Percentiles rank a stretch among this genome's conserved stretches.
phyloP scores from a whole-genome alignment of 2,329 filamentous ascomycete genomes.

The Aureobasidium mangrovei region DNA sequence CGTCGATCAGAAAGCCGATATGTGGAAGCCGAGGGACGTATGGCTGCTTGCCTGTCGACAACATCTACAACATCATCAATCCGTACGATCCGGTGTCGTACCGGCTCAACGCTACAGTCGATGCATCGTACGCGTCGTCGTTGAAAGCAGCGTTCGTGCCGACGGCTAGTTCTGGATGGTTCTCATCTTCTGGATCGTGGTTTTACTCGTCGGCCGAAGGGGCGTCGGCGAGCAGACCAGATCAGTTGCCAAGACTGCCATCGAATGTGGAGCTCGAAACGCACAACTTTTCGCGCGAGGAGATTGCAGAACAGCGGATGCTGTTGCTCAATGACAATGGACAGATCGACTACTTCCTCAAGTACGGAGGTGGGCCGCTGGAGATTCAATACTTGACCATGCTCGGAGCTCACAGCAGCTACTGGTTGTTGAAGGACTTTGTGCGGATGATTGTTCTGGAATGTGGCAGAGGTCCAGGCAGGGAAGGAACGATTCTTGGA shows the following conservation, averaged over 20 bases:
- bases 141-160: conserved; percentile 75
- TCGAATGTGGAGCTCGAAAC: conserved; percentile 77
- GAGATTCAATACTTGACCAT: conserved; percentile 97
- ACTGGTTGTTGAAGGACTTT: conserved; percentile 83
- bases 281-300: conserved; percentile 87
- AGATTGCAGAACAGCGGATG: conserved; percentile 83
- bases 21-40: conserved; percentile 73
- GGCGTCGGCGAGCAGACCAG: conserved; percentile 22
- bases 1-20: conserved; percentile 42
- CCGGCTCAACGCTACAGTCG: conserved; percentile 81
- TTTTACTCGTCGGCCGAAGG: conserved; percentile 14
- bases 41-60: conserved; percentile 88
- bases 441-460: conserved; percentile 85
- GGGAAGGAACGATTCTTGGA: conserved; percentile 44
- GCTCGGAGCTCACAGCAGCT: conserved; percentile 89
- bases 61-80: conserved; percentile 88
- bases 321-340: conserved; percentile 90
- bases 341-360: conserved; percentile 84
- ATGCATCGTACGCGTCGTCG: conserved; percentile 66
- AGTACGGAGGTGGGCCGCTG: conserved; percentile 73
- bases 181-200: conserved; percentile 23
- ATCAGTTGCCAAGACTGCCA: conserved; percentile 32
- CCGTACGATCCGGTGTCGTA: conserved; percentile 78
- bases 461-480: conserved; percentile 66
- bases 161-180: conserved; percentile 49